Evolutionary conservation across 805 yeast species (phyloP).

Genomic region (Nakazawaea siamensis): DNA sequence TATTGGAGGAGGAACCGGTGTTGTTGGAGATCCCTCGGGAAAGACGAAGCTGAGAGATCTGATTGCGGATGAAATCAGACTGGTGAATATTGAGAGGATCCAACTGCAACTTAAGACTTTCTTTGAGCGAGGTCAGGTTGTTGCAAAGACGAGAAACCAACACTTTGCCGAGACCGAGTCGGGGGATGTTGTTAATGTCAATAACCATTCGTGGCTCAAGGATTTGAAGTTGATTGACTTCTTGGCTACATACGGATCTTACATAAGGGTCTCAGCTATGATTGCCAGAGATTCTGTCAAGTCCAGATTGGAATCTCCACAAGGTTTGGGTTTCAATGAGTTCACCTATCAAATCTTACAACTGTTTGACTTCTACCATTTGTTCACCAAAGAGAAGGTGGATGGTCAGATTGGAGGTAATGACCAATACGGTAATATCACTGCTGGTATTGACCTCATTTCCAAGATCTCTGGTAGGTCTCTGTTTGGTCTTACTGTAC

Average conservation of each 20-base stretch:
- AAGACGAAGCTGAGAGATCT: slow-evolving; percentile 64
- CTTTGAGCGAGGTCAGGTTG: slow-evolving; percentile 50
- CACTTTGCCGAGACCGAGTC: slow-evolving; percentile 1
- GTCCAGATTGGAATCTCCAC: slow-evolving; percentile 56
- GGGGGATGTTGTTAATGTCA: slow-evolving; percentile 20
- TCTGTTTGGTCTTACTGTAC: slow-evolving; percentile 79
- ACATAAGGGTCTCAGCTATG: slow-evolving; percentile 81
- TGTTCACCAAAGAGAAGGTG: slow-evolving; percentile 51
- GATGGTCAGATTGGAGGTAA: slow-evolving; percentile 87
- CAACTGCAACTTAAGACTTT: slow-evolving; percentile 54
- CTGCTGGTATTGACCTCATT: slow-evolving; percentile 89
- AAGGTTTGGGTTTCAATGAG: slow-evolving; percentile 88
- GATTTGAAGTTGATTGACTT: slow-evolving; percentile 70
- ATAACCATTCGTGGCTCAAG: slow-evolving; percentile 86
- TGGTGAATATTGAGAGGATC: slow-evolving; percentile 51
- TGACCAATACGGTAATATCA: slow-evolving; percentile 97
- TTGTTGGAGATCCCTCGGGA: slow-evolving; percentile 96
- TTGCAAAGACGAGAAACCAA: slow-evolving; percentile 45
- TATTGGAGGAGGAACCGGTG: slow-evolving; percentile 94
- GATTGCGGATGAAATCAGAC: slow-evolving; percentile 44
- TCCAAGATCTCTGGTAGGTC: slow-evolving; percentile 31
- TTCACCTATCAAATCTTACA: slow-evolving; percentile 89
- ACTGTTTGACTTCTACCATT: slow-evolving; percentile 87
- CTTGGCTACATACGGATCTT: slow-evolving; percentile 65
- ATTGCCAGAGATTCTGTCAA: slow-evolving; percentile 82